These are phyloP conservation scores for Platismatia glauca DNA, from an alignment of 495 filamentous ascomycete genomes.

Conservation along the genomic window DNA sequence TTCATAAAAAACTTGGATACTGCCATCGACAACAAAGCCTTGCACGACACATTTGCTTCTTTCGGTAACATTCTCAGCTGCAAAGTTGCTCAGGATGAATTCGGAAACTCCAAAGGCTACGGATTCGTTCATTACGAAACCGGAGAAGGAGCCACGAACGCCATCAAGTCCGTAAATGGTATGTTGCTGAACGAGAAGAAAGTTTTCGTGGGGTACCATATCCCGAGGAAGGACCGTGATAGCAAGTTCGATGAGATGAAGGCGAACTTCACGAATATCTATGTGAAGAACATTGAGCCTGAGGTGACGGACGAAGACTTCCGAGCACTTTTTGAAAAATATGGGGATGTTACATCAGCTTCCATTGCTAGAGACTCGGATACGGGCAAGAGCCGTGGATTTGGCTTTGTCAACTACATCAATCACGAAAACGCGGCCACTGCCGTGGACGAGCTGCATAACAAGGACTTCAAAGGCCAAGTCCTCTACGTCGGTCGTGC, in stretches of 20 bases:
- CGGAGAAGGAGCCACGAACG: constrained; percentile 88
- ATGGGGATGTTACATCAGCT: constrained; percentile 89
- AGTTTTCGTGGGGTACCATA: constrained; percentile 98
- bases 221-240: constrained; percentile 99
- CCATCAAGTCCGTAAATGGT: constrained; percentile 99
- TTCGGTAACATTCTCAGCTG: constrained; percentile 99
- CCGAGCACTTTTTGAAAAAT: constrained; percentile 82
- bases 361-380: constrained; percentile 83
- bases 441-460: constrained; percentile 89
- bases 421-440: constrained; percentile 79
- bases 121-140: constrained; percentile 99
- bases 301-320: constrained; percentile 91
- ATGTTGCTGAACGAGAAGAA: constrained; percentile 99
- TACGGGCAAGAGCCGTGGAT: constrained; percentile 84
- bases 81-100: constrained; percentile 98
- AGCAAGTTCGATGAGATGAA: constrained; percentile 99
- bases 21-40: constrained; percentile 99
- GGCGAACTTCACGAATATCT: constrained; percentile 99
- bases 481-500: constrained; percentile 96
- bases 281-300: constrained; percentile 94
- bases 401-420: constrained; percentile 96
- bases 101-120: constrained; percentile 92
- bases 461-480: constrained; percentile 83
- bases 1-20: constrained; percentile 99
- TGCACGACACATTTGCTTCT: constrained; percentile 98